Evolutionary conservation across 2,329 filamentous ascomycete species (phyloP), one percentile per base, ranked within the genome.

Genomic region (Colletotrichum sansevieriae): DNA sequence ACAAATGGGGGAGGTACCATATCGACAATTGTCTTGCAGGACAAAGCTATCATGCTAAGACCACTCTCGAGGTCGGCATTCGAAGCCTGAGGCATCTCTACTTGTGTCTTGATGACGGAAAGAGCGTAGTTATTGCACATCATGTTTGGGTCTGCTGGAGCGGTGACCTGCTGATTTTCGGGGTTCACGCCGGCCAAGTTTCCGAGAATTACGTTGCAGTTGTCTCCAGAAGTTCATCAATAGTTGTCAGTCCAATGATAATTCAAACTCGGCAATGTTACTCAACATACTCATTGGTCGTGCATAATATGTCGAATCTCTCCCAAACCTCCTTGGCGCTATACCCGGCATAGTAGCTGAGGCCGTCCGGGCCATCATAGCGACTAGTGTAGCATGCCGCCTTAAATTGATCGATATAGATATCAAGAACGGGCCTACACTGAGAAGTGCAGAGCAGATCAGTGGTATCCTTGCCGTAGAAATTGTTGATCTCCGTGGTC

Each of bases 311-410:
- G 11, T 43, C 15, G 39, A 43, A 43, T 10, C 39, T 43, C 39
- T 43, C 39, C 39, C 39, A 43, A 5, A 43, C 39, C 39, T 10
- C 4, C 39, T 43, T 2, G 39, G 39, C 39, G 39, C 2, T 43
- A 12, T 43, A 43, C 1, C 39, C 39, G 10, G 41, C 43, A 7
- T 46, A n/a, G 15, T 61, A 61, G 20, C 44, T 61, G 57, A 41
- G 5, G 4, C 46, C 44, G 12, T 61, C 9, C 3, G 18, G 33
- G 9, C 46, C 44, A 4, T 11, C 0, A 4, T 61, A 51, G 4
- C 57, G 44, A 9, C 57, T 61, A 2, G 57, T 61, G 1, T 33
- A 9, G 46, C 57, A 61, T 44, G 12, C 57, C 29, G 57, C 10
- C 57, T 61, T 61, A 12, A 61, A 35, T 46, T 61, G 44, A 1